These are phyloP conservation scores for Aristolochia californica DNA, from an alignment of 164 flowering plant species.

Conservation along the genomic window DNA sequence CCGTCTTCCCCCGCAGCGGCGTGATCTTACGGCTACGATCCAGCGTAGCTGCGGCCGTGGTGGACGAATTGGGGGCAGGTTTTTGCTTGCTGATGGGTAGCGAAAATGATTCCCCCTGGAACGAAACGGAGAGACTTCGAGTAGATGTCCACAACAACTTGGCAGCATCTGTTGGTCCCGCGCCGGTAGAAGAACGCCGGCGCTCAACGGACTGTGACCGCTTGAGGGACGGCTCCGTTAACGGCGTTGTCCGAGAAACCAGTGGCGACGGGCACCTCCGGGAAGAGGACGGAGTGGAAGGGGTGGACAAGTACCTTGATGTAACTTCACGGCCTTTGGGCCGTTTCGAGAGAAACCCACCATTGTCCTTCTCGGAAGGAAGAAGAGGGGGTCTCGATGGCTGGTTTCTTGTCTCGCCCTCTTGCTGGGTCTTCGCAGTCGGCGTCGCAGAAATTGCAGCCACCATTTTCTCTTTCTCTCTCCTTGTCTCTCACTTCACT, in stretches of 20 bases:
- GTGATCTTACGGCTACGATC: conserved; percentile 33
- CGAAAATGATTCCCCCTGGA: conserved; percentile 89
- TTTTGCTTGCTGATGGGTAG: conserved; percentile 76
- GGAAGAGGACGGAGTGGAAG: conserved; percentile 27
- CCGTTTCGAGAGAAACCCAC: conserved; percentile 19
- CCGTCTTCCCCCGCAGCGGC: conserved; percentile 53
- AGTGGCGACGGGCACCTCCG: conserved; percentile 62
- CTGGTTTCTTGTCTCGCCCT: conserved; percentile 6
- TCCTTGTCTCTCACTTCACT: neutral
- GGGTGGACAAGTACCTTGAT: conserved; percentile 67
- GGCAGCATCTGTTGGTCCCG: conserved; percentile 30
- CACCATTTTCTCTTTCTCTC: conserved; percentile 37
- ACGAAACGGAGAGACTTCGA: conserved; percentile 84
- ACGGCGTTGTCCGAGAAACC: conserved; percentile 18
- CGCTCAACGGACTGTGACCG: conserved; percentile 76
- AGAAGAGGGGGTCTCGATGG: conserved; percentile 35
- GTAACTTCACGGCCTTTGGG: conserved; percentile 57
- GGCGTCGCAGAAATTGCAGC: conserved; percentile 45
- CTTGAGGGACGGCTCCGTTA: conserved; percentile 16
- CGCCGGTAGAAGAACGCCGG: conserved; percentile 30
- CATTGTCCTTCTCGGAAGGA: conserved; percentile 47
- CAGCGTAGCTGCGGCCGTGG: conserved; percentile 17
- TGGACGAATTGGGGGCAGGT: conserved; percentile 15
- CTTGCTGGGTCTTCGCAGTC: conserved; percentile 11
- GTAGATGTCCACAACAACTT: conserved; percentile 49